Evolutionary conservation across 805 yeast genomes (phyloP), one percentile per base, ranked within the genome.

Genomic region (Torulaspora gathmanii): DNA sequence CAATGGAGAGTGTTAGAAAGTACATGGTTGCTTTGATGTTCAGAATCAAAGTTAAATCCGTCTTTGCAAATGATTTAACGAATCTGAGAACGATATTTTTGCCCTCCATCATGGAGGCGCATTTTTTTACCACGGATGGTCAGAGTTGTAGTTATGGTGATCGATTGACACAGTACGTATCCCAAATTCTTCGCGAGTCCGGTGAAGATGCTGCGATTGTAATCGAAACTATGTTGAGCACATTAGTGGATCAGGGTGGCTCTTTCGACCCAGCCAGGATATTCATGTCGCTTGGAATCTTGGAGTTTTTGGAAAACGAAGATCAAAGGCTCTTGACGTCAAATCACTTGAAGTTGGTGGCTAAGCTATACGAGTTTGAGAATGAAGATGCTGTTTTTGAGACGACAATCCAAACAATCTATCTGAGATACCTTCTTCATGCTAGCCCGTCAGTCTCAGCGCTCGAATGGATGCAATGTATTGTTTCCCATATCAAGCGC

Each of bases 1-100:
- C 86, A 1, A 79, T 83, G 79, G 95, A 86, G 47, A 75, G 87
- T 5, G 87, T 89, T 1, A 70, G 90, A 47, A 80, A 78, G 53
- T 80, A 78, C 54, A 69, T 86, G 1, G 61, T 83, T 51, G 70
- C 72, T 1, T 57, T 86, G 36, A 67, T 86, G 35, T 72, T 83
- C 31, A 66, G 75, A 8, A 68, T 86, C 25, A 61, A 71, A 26
- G 70, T 78, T 50, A 65, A 80, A 40, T 53, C 68, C 19, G 54
- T 78, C 36, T 71, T 83, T 65, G 61, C 78, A 47, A 57, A 70
- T 34, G 65, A 65, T 12, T 69, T 75, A 15, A 13, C 31, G 3
- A 49, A 46, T 44, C 57, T 80, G 27, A 69, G 71, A 7, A 49
- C 60, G 3, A 60, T 64, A 3, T 77, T 78, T 46, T 65, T 85